These are phyloP conservation scores for Ammopiptanthus mongolicus DNA, from an alignment of 306 rosid species.

Conservation along the genomic window DNA sequence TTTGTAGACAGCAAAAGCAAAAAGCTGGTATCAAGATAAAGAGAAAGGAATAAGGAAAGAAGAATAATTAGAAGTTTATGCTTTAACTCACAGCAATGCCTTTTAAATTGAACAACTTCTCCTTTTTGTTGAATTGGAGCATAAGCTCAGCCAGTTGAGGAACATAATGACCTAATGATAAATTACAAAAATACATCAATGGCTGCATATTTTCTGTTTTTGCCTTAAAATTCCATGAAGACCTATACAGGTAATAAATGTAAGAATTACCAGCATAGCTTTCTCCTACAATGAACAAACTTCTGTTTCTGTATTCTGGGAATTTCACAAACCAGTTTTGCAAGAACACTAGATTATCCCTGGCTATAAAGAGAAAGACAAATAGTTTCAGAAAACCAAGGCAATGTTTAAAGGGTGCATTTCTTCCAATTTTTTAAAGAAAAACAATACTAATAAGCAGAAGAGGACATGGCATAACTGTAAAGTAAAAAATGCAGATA, in stretches of 20 bases:
- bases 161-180: constrained; percentile 62
- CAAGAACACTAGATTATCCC: constrained; percentile 58
- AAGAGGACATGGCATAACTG: constrained; percentile 35
- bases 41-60: constrained; percentile 10
- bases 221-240: neutral
- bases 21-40: constrained; percentile 14
- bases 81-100: constrained; percentile 66
- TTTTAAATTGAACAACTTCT: constrained; percentile 50
- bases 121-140: constrained; percentile 48
- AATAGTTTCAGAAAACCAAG: constrained; percentile 27
- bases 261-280: constrained; percentile 61
- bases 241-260: neutral
- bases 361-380: constrained; percentile 45
- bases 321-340: constrained; percentile 62
- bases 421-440: neutral
- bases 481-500: constrained; percentile 30
- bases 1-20: neutral
- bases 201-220: neutral
- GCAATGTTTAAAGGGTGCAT: constrained; percentile 5
- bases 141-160: constrained; percentile 75
- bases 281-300: constrained; percentile 65
- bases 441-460: constrained; percentile 14
- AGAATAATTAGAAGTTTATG: constrained; percentile 31
- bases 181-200: neutral
- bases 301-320: constrained; percentile 51